Percentiles rank a stretch among this genome's conserved stretches.
Evolutionary conservation across 164 flowering plant genomes (phyloP).

Genomic region (Akebia trifoliata): DNA sequence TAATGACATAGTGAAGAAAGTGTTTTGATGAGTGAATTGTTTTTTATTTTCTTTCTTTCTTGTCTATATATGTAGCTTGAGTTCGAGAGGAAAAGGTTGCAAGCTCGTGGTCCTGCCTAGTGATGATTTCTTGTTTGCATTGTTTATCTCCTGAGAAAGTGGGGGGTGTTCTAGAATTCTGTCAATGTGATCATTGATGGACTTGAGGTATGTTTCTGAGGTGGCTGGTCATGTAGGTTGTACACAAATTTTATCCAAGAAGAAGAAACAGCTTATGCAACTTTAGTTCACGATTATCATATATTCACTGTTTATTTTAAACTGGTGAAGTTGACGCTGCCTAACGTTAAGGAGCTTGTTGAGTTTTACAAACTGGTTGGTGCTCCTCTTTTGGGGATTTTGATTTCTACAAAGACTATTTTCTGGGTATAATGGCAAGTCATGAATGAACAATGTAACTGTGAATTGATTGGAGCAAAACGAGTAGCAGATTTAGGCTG

Average conservation of each 20-base stretch:
- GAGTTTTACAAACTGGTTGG: no score
- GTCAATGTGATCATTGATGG: neutral
- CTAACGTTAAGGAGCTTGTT: no score
- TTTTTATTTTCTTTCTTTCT: neutral
- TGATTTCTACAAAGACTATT: no score
- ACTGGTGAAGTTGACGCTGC: no score
- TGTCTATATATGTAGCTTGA: conserved; percentile 45
- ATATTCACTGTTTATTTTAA: no score
- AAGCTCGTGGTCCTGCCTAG: conserved; percentile 39
- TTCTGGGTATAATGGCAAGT: no score
- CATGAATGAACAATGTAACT: no score
- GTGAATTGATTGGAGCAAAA: no score
- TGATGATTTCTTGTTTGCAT: conserved; percentile 25
- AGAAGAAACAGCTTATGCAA: neutral
- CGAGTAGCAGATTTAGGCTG: no score
- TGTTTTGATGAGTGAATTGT: neutral
- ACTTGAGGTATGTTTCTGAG: conserved; percentile 8
- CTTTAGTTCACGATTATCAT: no score
- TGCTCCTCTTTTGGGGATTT: no score
- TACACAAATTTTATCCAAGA: neutral
- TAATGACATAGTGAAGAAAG: neutral
- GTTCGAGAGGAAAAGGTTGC: conserved; percentile 73
- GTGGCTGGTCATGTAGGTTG: neutral
- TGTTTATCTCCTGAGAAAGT: no score
- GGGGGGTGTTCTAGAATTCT: neutral